Evolutionary conservation across 2,329 filamentous ascomycete species (phyloP).

Genomic region (Trichophyton verrucosum): DNA sequence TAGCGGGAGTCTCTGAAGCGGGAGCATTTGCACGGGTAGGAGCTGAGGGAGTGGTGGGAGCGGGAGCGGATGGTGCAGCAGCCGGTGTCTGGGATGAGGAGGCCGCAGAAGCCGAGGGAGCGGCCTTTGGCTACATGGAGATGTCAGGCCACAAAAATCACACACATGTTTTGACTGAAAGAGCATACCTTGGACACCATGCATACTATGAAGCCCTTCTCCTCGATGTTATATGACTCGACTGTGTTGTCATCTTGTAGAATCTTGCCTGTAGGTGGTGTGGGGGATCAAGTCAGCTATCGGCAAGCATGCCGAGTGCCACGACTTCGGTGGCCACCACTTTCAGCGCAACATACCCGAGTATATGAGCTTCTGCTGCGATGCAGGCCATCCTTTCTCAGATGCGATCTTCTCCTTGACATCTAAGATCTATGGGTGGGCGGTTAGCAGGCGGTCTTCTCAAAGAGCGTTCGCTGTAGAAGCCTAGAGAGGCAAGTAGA

Average conservation of each 20-base stretch:
- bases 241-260: constrained; percentile 95
- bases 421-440: constrained; percentile 55
- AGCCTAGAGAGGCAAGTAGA: not conserved
- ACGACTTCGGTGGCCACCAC: not conserved
- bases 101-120: constrained; percentile 32
- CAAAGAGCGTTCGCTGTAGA: not conserved
- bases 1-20: constrained; percentile 10
- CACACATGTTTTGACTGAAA: not conserved
- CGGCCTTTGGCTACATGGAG: constrained; percentile 55
- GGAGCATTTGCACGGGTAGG: constrained; percentile 11
- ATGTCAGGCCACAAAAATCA: not conserved
- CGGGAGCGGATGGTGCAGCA: constrained; percentile 11
- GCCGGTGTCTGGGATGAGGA: constrained; percentile 26
- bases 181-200: constrained; percentile 80
- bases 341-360: constrained; percentile 53
- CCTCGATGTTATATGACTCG: constrained; percentile 94
- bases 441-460: constrained; percentile 5
- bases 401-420: constrained; percentile 86
- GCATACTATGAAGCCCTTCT: constrained; percentile 98
- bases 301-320: not conserved
- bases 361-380: constrained; percentile 92
- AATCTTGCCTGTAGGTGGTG: constrained; percentile 64
- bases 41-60: constrained; percentile 11
- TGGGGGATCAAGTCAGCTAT: not conserved
- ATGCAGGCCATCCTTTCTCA: constrained; percentile 89